Percentiles rank a stretch among this genome's conserved stretches.
Evolutionary conservation across 306 rosid genomes (phyloP).

Genomic region (Astragalus membranaceus): DNA sequence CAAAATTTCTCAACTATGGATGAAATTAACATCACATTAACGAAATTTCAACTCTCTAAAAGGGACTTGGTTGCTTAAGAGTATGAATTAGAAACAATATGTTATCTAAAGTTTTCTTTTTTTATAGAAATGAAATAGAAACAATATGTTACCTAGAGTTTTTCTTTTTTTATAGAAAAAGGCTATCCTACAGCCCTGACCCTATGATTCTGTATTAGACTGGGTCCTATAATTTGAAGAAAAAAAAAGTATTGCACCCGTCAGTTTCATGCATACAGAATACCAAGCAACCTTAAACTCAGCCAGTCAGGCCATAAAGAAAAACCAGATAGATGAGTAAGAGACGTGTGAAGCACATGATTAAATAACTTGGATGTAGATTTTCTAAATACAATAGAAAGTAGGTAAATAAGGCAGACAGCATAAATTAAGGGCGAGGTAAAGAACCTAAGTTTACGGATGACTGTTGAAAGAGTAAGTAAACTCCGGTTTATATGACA

Average conservation of each 20-base stretch:
- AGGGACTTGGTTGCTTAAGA: neutral
- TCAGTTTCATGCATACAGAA: slow-evolving; percentile 13
- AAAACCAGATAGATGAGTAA: neutral
- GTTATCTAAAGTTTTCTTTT: neutral
- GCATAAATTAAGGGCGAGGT: slow-evolving; percentile 28
- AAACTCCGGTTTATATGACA: slow-evolving; percentile 98
- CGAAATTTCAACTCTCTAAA: neutral
- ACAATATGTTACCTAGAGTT: neutral
- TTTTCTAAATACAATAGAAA: neutral
- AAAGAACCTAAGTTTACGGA: slow-evolving; percentile 90
- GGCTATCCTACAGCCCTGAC: neutral
- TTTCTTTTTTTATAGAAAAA: neutral
- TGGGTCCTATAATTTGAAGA: neutral
- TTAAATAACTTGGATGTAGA: neutral
- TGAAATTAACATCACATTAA: neutral
- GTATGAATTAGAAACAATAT: neutral
- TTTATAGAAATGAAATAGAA: neutral
- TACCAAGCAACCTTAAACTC: neutral
- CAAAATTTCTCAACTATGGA: neutral
- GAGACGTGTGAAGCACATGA: neutral
- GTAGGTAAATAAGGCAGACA: neutral
- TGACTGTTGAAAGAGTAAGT: slow-evolving; percentile 85
- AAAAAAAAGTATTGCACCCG: neutral
- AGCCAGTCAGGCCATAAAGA: neutral
- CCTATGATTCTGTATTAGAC: neutral